Evolutionary conservation across 2,329 filamentous ascomycete genomes (phyloP).

Genomic region (Clonostachys chloroleuca): DNA sequence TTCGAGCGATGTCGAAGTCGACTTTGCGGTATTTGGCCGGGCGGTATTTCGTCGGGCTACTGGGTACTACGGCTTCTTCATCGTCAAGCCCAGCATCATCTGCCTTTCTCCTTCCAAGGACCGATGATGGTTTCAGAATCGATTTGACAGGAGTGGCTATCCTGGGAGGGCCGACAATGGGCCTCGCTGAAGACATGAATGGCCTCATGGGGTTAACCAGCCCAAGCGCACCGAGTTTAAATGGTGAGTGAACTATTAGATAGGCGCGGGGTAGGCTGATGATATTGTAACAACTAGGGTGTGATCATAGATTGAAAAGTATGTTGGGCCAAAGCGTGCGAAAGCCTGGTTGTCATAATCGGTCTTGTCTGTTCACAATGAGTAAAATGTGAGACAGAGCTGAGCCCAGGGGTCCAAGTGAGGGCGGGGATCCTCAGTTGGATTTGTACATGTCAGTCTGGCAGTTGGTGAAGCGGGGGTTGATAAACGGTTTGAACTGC

Average conservation of each 20-base stretch:
- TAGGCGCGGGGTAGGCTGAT: constrained; percentile 5
- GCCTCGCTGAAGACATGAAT: constrained; percentile 25
- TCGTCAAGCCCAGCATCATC: constrained; percentile 37
- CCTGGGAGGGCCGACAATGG: constrained; percentile 23
- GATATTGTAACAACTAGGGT: constrained; percentile 1
- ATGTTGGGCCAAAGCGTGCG: constrained; percentile 10
- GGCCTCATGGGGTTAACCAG: constrained; percentile 14
- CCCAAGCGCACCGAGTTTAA: neutral
- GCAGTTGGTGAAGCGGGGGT: too few relatives aligned
- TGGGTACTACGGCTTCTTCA: constrained; percentile 1
- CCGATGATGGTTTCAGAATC: constrained; percentile 43
- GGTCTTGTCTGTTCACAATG: too few relatives aligned
- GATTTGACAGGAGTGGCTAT: constrained; percentile 42
- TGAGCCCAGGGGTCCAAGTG: too few relatives aligned
- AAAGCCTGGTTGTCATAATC: constrained; percentile 16
- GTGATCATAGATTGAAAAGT: constrained; percentile 13
- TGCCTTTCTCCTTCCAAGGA: constrained; percentile 38
- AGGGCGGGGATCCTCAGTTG: too few relatives aligned
- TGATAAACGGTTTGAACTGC: too few relatives aligned
- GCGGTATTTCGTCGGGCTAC: too few relatives aligned
- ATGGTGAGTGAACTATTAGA: constrained; percentile 1
- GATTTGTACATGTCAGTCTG: too few relatives aligned
- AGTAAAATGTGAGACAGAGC: too few relatives aligned
- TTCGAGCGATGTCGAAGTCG: constrained; percentile 53
- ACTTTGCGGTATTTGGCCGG: constrained; percentile 50